Conservation (phyloP, 305 asterid species). For the Solanum hybrid region DNA sequence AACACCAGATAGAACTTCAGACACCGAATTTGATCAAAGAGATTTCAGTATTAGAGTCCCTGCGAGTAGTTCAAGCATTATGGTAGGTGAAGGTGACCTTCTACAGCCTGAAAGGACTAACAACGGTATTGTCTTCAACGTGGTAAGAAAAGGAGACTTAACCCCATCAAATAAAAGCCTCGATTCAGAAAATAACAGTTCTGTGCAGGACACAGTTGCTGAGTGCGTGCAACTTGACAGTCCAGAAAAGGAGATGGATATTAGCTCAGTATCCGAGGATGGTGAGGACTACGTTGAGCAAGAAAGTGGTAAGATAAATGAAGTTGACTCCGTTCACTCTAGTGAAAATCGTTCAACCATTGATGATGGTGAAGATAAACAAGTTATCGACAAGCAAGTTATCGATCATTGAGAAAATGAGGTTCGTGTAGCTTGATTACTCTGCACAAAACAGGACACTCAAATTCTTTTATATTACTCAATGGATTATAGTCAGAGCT, state of each 20-base stretch:
- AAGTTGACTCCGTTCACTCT: background rate
- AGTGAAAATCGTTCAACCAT: background rate
- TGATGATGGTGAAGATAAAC: conserved; percentile 20
- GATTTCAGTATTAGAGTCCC: conserved; percentile 26
- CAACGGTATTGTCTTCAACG: conserved; percentile 69
- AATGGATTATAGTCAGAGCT: background rate
- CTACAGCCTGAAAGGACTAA: conserved; percentile 62
- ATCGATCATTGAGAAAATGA: conserved; percentile 10
- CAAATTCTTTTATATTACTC: background rate
- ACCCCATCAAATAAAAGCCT: conserved; percentile 49
- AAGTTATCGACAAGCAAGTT: conserved; percentile 16
- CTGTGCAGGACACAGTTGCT: conserved; percentile 27
- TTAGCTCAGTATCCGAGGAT: conserved; percentile 42
- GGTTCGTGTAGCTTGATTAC: background rate
- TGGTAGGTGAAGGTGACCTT: conserved; percentile 66
- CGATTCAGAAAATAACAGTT: conserved; percentile 39
- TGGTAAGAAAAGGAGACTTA: conserved; percentile 61
- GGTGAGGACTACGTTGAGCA: conserved; percentile 20
- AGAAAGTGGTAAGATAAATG: conserved; percentile 8
- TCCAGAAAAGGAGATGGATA: conserved; percentile 44
- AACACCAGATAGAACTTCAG: conserved; percentile 44
- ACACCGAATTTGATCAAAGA: conserved; percentile 42
- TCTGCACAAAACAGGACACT: background rate
- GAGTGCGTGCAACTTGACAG: conserved; percentile 68
- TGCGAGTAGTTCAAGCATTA: conserved; percentile 31